Evolutionary conservation across 23 red algal species (phyloP).

Genomic region (Gracilaria gracilis): DNA sequence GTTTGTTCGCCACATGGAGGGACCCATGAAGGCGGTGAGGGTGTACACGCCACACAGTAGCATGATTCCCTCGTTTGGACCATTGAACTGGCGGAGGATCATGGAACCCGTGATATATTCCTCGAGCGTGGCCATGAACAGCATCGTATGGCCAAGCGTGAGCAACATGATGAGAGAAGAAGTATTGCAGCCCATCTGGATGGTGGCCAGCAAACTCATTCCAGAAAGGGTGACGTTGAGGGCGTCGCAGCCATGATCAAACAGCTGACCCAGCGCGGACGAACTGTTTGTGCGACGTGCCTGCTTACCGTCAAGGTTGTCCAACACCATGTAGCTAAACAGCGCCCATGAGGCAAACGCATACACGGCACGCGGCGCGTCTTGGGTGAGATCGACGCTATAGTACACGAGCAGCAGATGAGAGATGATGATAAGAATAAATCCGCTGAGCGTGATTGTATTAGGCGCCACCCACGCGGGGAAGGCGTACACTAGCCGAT

Average conservation of each 20-base stretch:
- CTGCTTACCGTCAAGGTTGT: conserved; percentile 97
- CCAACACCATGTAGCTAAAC: conserved; percentile 86
- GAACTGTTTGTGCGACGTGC: conserved; percentile 93
- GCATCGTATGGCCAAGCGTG: conserved; percentile 74
- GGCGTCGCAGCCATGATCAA: conserved; percentile 99
- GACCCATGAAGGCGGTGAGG: conserved; percentile 77
- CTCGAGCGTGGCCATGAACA: conserved; percentile 89
- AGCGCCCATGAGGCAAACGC: conserved; percentile 63
- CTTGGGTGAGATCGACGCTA: conserved; percentile 34
- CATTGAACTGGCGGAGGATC: conserved; percentile 92
- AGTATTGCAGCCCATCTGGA: conserved; percentile 50
- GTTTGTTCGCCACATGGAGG: conserved; percentile 63
- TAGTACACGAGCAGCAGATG: conserved; percentile 70
- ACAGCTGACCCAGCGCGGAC: conserved; percentile 94
- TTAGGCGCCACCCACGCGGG: conserved; percentile 94
- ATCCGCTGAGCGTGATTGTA: conserved; percentile 81
- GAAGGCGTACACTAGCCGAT: conserved; percentile 71
- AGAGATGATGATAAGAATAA: conserved; percentile 60
- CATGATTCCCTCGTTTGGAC: conserved; percentile 94
- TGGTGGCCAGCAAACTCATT: conserved; percentile 67
- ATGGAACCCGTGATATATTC: conserved; percentile 91
- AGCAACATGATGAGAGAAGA: conserved; percentile 51
- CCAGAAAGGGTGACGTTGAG: conserved; percentile 92
- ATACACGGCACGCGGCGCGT: conserved; percentile 71
- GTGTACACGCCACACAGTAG: conserved; percentile 71